A percentile compares a stretch with the other conserved stretches of the same genome.
Conservation (phyloP, 208 protist genomes). For the Trichomonas gallinae region DNA sequence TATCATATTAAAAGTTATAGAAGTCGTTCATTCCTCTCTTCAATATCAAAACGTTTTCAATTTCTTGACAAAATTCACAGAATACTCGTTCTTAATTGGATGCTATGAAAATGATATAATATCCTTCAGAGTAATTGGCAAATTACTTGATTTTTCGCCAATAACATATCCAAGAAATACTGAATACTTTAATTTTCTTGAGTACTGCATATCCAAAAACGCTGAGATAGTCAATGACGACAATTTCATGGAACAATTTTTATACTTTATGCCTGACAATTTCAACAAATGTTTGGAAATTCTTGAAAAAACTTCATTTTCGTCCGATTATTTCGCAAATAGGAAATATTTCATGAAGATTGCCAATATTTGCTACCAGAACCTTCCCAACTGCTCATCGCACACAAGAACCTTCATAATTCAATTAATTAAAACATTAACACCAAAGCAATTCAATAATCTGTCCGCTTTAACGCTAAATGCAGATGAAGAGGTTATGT, state of each 20-base stretch:
- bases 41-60: background rate
- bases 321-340: background rate
- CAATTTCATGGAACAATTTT: background rate
- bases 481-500: background rate
- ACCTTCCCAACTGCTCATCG: background rate
- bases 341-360: background rate
- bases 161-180: background rate
- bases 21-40: background rate
- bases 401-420: background rate
- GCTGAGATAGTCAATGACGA: background rate
- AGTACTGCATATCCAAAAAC: background rate
- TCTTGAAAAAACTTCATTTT: background rate
- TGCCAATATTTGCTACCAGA: background rate
- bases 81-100: background rate
- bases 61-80: background rate
- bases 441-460: background rate
- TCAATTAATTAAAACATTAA: background rate
- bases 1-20: background rate
- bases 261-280: background rate
- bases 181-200: background rate
- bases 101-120: background rate
- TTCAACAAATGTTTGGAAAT: background rate
- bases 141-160: background rate
- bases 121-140: background rate
- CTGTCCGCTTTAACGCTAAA: background rate